Conservation (phyloP, 179 eudicot species). For the Beta corolliflora region DNA sequence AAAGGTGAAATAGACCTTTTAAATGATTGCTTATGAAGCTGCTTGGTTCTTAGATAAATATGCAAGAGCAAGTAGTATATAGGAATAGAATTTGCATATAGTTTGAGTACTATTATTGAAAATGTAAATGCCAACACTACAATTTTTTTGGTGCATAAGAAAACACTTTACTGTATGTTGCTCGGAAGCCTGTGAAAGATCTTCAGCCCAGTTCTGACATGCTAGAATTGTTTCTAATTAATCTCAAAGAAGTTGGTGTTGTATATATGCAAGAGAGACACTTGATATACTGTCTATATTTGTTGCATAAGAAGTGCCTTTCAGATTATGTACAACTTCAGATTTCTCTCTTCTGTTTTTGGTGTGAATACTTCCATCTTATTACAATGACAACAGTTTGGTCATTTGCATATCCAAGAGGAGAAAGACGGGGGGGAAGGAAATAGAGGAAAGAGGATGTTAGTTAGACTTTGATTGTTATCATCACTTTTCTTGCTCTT, state of each 20-base stretch:
- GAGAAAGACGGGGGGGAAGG: no score
- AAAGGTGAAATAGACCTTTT: neutral
- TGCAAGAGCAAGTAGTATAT: neutral
- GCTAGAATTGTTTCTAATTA: no score
- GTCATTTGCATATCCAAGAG: neutral
- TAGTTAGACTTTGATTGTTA: no score
- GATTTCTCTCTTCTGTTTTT: neutral
- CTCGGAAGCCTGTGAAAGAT: neutral
- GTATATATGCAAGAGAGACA: neutral
- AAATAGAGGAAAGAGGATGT: neutral
- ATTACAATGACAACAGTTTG: neutral
- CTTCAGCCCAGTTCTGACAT: neutral
- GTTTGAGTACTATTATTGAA: neutral
- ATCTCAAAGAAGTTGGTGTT: neutral
- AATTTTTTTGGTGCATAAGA: no score
- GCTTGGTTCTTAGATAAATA: neutral
- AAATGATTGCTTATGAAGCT: neutral
- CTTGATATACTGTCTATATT: neutral
- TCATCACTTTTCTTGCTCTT: neutral
- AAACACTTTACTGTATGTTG: no score
- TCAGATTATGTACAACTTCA: neutral
- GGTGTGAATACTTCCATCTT: neutral
- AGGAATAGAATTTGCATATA: neutral
- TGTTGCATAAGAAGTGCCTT: neutral
- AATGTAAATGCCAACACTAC: neutral